Conservation (phyloP, 2,329 filamentous ascomycete genomes). For the Raffaelea arxii region DNA sequence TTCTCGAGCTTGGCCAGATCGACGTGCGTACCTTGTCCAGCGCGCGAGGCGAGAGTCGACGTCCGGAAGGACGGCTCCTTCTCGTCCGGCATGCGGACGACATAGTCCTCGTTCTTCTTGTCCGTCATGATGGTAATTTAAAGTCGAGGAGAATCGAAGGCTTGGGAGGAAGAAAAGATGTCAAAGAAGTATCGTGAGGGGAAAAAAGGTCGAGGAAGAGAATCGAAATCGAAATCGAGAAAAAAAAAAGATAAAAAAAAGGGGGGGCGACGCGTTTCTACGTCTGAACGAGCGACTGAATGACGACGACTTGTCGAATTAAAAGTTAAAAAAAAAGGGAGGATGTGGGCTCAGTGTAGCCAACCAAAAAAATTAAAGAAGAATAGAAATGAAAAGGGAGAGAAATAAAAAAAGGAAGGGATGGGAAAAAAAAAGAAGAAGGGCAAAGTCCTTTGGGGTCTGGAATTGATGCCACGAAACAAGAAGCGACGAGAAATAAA, state of each 20-base stretch:
- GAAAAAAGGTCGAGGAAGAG: slow-evolving; percentile 1
- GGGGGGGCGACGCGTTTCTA: too few species aligned
- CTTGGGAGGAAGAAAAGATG: neutral
- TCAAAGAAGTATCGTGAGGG: slow-evolving; percentile 2
- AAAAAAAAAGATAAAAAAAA: neutral
- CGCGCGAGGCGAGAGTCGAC: slow-evolving; percentile 25
- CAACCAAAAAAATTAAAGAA: neutral
- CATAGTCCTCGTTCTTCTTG: slow-evolving; percentile 80
- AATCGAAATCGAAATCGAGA: slow-evolving; percentile 4
- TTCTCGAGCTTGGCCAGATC: slow-evolving; percentile 50
- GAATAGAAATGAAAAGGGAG: neutral
- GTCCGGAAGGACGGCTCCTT: slow-evolving; percentile 35
- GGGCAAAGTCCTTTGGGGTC: slow-evolving; percentile 3
- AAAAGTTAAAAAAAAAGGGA: neutral
- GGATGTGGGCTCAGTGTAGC: neutral
- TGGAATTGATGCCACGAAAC: neutral
- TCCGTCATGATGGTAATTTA: slow-evolving; percentile 55
- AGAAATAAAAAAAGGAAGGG: neutral
- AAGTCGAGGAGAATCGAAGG: neutral
- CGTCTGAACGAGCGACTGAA: too few species aligned
- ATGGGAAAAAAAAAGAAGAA: slow-evolving; percentile 1
- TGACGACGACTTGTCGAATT: too few species aligned
- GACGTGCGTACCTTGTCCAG: slow-evolving; percentile 22
- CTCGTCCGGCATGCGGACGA: slow-evolving; percentile 60
- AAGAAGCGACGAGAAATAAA: slow-evolving; percentile 1